phyloP scores from a whole-genome alignment of 1,139 yeast species.

The Lodderomyces parapsilosis region DNA sequence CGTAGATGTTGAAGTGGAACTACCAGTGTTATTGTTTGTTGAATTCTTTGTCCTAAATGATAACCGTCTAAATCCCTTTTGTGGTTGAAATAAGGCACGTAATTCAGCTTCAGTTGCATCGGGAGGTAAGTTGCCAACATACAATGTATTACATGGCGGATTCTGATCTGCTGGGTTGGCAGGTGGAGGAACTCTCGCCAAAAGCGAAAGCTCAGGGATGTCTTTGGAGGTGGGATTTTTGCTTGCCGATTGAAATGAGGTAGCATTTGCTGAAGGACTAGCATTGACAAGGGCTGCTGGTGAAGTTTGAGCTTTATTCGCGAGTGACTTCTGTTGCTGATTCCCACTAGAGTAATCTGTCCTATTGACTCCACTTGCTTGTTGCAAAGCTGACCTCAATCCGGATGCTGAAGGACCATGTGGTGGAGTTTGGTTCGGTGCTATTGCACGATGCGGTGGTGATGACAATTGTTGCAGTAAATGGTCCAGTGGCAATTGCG shows the following conservation, averaged over 20 bases:
- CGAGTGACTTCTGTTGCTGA: slow-evolving; percentile 3
- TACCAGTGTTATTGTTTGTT: slow-evolving; percentile 21
- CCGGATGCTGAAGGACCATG: slow-evolving; percentile 14
- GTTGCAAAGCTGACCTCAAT: slow-evolving; percentile 11
- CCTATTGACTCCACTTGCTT: slow-evolving; percentile 11
- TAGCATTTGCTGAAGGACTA: slow-evolving; percentile 16
- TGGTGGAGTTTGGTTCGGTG: slow-evolving; percentile 6
- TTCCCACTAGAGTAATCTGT: slow-evolving; percentile 9
- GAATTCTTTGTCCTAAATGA: slow-evolving; percentile 78
- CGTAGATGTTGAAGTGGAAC: not conserved
- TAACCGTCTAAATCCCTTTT: slow-evolving; percentile 87
- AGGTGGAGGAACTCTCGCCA: slow-evolving; percentile 88
- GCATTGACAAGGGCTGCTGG: slow-evolving; percentile 17
- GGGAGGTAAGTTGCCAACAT: slow-evolving; percentile 96
- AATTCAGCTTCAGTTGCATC: slow-evolving; percentile 95
- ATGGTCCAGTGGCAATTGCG: slow-evolving; percentile 6
- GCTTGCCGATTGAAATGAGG: slow-evolving; percentile 13
- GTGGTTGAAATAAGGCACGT: slow-evolving; percentile 81
- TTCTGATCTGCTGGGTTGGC: slow-evolving; percentile 99
- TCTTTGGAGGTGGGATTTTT: slow-evolving; percentile 24
- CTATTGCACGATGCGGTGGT: slow-evolving; percentile 5
- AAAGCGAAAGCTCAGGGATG: slow-evolving; percentile 69
- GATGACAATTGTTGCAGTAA: slow-evolving; percentile 6
- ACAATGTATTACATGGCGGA: slow-evolving; percentile 96
- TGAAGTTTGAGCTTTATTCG: slow-evolving; percentile 16